Base-by-base conservation (phyloP, 2,329 filamentous ascomycete species). In the Parastagonospora avenae region DNA sequence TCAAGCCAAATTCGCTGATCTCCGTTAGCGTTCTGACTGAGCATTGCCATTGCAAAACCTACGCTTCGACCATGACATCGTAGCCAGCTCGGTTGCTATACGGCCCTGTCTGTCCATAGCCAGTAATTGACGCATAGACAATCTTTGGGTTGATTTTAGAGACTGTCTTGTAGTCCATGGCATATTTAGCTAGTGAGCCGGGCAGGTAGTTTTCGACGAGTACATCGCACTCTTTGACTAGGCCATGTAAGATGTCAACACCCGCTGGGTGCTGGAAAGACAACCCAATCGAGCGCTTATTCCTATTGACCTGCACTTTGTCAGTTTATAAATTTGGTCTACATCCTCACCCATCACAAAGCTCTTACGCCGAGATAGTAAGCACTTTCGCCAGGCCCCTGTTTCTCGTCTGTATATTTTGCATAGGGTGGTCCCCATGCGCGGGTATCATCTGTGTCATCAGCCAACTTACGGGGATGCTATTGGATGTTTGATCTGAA, bases 21-120 rank as follows among this genome's bases (percentile, higher is more conserved):
- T 41, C 11, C 45, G 48, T 70, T 35, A 70, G 57, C 24, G 10
- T 15, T 41, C 30, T n/a, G 15, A 8, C 14, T 12, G 11, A 8
- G 15, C 14, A n/a, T 42, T 35, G 15, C 6, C n/a, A 36, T 47
- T 12, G 11, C 8, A 31, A 49, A 6, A 71, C 76, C 51, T 63
- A 79, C 52, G 94, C 94, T 78, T 99, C 94, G 9, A 99, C 93
- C 93, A 99, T 99, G 62, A 99, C 94, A 75, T 99, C 94, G 80
- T 99, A 99, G 4, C 94, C 94, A 3, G 94, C 92, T 11, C 94
- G 84, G 57, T 86, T 84, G 5, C 88, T 85, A 74, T 96, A 96
- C 0, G 94, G 94, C 0, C 94, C 94, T 1, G 90, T 96, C 72
- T 99, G 94, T 2, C 94, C 94, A 69, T 97, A 99, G 1, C 94